Evolutionary conservation across 2,329 filamentous ascomycete species (phyloP).

Genomic region (Alternaria arborescens): DNA sequence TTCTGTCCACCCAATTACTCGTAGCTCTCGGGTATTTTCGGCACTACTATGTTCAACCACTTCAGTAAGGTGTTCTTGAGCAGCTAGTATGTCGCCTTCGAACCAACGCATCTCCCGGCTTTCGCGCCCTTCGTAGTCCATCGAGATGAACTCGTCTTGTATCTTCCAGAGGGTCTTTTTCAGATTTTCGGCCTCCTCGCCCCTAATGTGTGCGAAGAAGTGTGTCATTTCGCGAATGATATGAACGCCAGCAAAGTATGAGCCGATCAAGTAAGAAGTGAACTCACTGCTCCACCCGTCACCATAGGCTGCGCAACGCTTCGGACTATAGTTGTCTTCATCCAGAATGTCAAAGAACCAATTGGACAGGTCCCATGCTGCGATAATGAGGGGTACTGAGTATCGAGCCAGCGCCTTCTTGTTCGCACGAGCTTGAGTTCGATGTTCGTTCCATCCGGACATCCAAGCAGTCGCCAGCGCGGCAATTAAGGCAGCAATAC

Average conservation of each 20-base stretch:
- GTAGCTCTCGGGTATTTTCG: conserved; percentile 2
- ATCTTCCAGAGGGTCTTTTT: conserved; percentile 19
- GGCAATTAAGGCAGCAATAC: conserved; percentile 7
- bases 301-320: conserved; percentile 8
- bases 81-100: conserved; percentile 18
- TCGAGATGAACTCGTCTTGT: conserved; percentile 16
- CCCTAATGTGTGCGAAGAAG: conserved; percentile 14
- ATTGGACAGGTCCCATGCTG: conserved; percentile 16
- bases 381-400: conserved; percentile 11
- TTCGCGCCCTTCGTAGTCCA: conserved; percentile 15
- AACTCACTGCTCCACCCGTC: conserved; percentile 10
- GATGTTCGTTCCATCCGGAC: conserved; percentile 13
- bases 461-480: conserved; percentile 5
- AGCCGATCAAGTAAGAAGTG: conserved; percentile 8
- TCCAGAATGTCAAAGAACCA: conserved; percentile 17
- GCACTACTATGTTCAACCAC: neutral
- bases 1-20: conserved; percentile 8
- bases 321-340: conserved; percentile 2
- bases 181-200: conserved; percentile 4
- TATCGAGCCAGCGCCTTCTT: conserved; percentile 11
- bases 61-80: conserved; percentile 11
- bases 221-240: conserved; percentile 16
- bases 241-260: conserved; percentile 18
- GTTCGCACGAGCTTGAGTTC: conserved; percentile 10
- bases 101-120: conserved; percentile 18